Base-by-base conservation (phyloP, 1,284 basidiomycete genomes). In the Boletus semigastroideus region DNA sequence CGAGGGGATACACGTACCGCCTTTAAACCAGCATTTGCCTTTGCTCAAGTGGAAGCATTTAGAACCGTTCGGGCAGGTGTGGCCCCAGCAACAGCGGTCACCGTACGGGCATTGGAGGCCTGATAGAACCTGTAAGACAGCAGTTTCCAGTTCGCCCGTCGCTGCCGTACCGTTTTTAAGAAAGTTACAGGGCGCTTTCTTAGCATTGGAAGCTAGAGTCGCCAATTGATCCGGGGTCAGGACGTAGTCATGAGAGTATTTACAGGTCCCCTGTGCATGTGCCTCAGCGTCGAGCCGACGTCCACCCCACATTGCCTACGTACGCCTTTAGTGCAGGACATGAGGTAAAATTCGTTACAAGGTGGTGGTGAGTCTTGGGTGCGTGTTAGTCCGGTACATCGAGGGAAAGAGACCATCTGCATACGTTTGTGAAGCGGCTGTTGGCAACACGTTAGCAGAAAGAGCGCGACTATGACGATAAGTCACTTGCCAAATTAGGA, bases 21-120 rank as follows among this genome's bases (percentile, higher is more conserved):
- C 86, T 77, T 89, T 89, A 71, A 90, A 90, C 85, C 87, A 88
- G 65, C 87, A 90, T 70, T 86, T 90, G 37, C 87, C 87, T 60
- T 76, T 83, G 66, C 78, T 80, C 33, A 82, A 66, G 64, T 84
- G 82, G 58, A 81, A 82, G 60, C 82, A 82, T 58, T 82, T 81
- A 11, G 80, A 74, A n/a, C 88, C 88, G 59, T 84, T 86, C 12
- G 87, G 87, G 64, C 87, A 90, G n/a, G 80, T 73, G 66, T 90
- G 87, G 6, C 87, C 87, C 86, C 87, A 90, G 67, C 87, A 89
- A 61, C 87, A 90, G 53, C 72, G 73, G 39, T 82, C 78, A 42
- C 84, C 87, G 57, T 83, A 84, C 8, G 87, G 85, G 57, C 87
- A 90, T 46, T 77, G 76, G 28, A 84, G 71, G 36, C 86, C 87